A percentile compares a stretch with the other conserved stretches of the same genome.
phyloP scores from a whole-genome alignment of 140 eudicot species.

The Flaveria floridana region DNA sequence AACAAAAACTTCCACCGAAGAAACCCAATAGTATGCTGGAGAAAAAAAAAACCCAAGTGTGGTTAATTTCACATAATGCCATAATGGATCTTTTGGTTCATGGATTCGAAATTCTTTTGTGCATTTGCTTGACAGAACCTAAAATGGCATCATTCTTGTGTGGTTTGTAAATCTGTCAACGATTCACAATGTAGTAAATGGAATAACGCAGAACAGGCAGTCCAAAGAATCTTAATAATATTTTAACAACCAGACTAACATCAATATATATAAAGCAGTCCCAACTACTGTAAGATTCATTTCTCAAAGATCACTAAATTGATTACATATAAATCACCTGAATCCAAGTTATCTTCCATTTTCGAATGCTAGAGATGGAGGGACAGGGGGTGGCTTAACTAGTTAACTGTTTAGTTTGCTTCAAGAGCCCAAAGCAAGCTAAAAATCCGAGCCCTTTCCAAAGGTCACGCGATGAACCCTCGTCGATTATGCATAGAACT shows the following conservation, averaged over 20 bases:
- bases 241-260: not conserved
- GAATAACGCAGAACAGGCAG: not conserved
- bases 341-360: not conserved
- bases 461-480: too few species aligned
- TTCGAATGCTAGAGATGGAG: too few species aligned
- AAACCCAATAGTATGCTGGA: constrained; percentile 1
- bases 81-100: not conserved
- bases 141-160: not conserved
- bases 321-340: not conserved
- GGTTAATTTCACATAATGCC: not conserved
- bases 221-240: not conserved
- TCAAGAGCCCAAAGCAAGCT: too few species aligned
- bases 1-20: not conserved
- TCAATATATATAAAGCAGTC: not conserved
- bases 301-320: not conserved
- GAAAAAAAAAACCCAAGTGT: not conserved
- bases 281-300: not conserved
- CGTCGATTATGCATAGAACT: too few species aligned
- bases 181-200: not conserved
- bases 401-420: too few species aligned
- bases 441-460: too few species aligned
- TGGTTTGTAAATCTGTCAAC: constrained; percentile 1
- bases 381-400: too few species aligned
- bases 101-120: not conserved
- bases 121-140: not conserved